Evolutionary conservation across 768 basidiomycete genomes (phyloP).

Genomic region (Russula compacta): DNA sequence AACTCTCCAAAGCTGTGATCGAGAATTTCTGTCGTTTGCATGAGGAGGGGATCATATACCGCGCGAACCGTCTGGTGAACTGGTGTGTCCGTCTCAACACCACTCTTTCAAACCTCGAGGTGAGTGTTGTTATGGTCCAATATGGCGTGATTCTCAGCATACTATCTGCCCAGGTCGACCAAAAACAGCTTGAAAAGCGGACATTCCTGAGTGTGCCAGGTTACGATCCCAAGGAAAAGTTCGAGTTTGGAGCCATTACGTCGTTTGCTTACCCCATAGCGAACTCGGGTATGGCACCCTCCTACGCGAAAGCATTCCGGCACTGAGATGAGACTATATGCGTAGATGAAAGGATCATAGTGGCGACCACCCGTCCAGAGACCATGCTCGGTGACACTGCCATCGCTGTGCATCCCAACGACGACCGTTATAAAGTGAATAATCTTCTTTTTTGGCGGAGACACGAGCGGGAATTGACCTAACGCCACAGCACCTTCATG

Average conservation of each 20-base stretch:
- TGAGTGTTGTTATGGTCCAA: slow-evolving; percentile 24
- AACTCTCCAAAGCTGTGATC: slow-evolving; percentile 75
- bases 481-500: slow-evolving; percentile 67
- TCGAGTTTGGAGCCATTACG: slow-evolving; percentile 94
- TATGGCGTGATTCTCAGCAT: neutral
- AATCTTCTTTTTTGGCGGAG: neutral
- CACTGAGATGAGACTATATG: neutral
- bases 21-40: slow-evolving; percentile 88
- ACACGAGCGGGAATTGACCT: no score
- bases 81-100: slow-evolving; percentile 98
- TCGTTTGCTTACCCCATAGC: slow-evolving; percentile 95
- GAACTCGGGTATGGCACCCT: slow-evolving; percentile 49
- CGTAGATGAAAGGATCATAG: slow-evolving; percentile 68
- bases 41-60: slow-evolving; percentile 87
- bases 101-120: slow-evolving; percentile 96
- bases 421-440: slow-evolving; percentile 71
- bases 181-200: slow-evolving; percentile 77
- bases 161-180: slow-evolving; percentile 66
- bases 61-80: slow-evolving; percentile 93
- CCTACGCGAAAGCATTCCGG: neutral
- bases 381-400: slow-evolving; percentile 98
- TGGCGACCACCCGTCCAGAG: slow-evolving; percentile 97
- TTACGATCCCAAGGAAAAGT: slow-evolving; percentile 89
- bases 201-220: slow-evolving; percentile 88
- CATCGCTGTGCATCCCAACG: slow-evolving; percentile 92